Conservation (phyloP, 1,139 yeast genomes). For the Starmera stellimalicola region DNA sequence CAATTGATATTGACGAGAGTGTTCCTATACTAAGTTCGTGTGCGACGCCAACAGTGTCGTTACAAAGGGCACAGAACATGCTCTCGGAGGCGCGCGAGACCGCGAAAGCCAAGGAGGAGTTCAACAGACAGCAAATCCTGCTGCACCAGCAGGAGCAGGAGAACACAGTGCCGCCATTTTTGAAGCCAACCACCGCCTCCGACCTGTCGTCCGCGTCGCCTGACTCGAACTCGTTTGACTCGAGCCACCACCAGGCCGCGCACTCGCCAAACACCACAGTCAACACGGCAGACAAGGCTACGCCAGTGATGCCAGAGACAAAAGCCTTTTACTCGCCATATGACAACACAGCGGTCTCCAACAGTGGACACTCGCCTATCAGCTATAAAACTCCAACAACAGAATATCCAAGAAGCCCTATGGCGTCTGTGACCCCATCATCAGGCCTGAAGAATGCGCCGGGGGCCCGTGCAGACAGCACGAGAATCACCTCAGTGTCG, state of each 20-base stretch:
- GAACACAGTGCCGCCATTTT: not conserved
- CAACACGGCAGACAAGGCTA: slow-evolving; percentile 12
- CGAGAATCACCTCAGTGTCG: slow-evolving; percentile 7
- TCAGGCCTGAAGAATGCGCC: slow-evolving; percentile 13
- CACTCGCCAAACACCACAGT: slow-evolving; percentile 20
- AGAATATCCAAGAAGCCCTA: not conserved
- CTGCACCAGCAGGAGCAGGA: slow-evolving; percentile 18
- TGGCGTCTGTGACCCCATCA: slow-evolving; percentile 2
- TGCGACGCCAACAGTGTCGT: slow-evolving; percentile 85
- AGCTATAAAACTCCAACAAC: slow-evolving; percentile 3
- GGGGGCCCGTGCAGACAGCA: slow-evolving; percentile 14
- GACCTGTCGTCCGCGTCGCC: slow-evolving; percentile 17
- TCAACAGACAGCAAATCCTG: slow-evolving; percentile 21
- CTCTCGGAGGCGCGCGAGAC: slow-evolving; percentile 75
- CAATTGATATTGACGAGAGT: slow-evolving; percentile 89
- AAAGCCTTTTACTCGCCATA: slow-evolving; percentile 54
- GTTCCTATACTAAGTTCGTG: slow-evolving; percentile 94
- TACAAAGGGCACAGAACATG: slow-evolving; percentile 79
- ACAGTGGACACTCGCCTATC: slow-evolving; percentile 45
- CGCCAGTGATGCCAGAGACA: slow-evolving; percentile 12
- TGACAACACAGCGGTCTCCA: slow-evolving; percentile 44
- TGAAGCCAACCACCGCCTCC: not conserved
- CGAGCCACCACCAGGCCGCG: slow-evolving; percentile 9
- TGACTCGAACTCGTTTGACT: slow-evolving; percentile 19
- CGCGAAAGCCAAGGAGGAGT: slow-evolving; percentile 53